Conservation (phyloP, 345 rosid species). For the Syzygium grande region DNA sequence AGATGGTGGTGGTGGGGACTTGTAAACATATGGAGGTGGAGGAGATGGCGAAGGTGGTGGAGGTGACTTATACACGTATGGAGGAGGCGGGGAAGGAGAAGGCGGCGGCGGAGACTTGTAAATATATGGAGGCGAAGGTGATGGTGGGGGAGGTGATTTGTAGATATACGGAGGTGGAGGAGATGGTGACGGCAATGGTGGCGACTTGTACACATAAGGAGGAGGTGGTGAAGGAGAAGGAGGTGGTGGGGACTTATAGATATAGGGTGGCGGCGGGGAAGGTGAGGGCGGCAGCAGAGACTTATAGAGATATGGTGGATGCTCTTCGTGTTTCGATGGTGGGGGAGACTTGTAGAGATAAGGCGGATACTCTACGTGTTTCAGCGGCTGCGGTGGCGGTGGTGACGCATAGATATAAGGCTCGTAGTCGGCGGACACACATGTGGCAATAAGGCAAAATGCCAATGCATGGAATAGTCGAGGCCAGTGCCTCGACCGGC, state of each 20-base stretch:
- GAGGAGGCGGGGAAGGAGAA: not conserved
- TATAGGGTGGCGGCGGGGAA: not conserved
- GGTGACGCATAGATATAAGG: constrained; percentile 15
- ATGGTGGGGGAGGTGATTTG: constrained; percentile 1
- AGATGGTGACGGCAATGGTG: not conserved
- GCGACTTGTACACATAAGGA: constrained; percentile 11
- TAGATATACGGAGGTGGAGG: not conserved
- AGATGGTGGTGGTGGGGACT: not conserved
- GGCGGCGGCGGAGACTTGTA: constrained; percentile 6
- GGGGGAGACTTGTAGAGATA: not conserved
- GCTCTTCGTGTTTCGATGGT: not conserved
- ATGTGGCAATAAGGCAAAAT: constrained; percentile 20
- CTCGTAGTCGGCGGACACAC: constrained; percentile 1
- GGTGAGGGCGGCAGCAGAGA: not conserved
- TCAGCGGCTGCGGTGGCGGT: not conserved
- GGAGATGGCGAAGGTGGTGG: not conserved
- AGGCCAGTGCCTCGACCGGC: constrained; percentile 14
- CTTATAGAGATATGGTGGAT: constrained; percentile 1
- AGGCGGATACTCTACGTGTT: not conserved
- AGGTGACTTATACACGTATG: not conserved
- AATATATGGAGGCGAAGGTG: not conserved
- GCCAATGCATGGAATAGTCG: constrained; percentile 13
- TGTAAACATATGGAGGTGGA: not conserved
- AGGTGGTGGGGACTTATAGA: not conserved
- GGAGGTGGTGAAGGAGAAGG: constrained; percentile 3